A percentile compares a stretch with the other conserved stretches of the same genome.
Conservation (phyloP, 768 basidiomycete species). For the Macrolepiota albuminosa region DNA sequence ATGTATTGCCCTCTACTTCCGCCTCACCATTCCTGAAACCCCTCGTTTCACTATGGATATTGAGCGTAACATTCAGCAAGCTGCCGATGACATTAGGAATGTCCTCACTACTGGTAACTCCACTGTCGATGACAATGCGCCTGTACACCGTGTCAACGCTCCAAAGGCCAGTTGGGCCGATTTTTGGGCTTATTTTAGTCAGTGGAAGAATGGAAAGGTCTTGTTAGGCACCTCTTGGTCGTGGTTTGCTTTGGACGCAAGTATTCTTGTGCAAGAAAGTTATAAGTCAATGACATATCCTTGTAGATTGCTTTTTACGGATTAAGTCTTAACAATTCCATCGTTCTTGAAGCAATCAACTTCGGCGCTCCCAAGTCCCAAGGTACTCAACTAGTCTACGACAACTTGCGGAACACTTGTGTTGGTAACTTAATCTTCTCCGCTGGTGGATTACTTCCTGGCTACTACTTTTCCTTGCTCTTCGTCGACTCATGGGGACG, state of each 20-base stretch:
- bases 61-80: constrained; percentile 77
- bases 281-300: background rate
- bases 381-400: constrained; percentile 41
- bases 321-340: constrained; percentile 76
- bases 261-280: constrained; percentile 19
- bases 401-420: constrained; percentile 57
- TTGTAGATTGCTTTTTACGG: constrained; percentile 84
- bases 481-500: constrained; percentile 78
- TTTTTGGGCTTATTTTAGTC: constrained; percentile 62
- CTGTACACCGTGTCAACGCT: constrained; percentile 55
- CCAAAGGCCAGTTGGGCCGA: constrained; percentile 68
- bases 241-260: constrained; percentile 87
- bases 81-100: constrained; percentile 64
- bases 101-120: constrained; percentile 52
- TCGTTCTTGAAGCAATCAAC: constrained; percentile 70
- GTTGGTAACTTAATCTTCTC: constrained; percentile 77
- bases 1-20: constrained; percentile 84
- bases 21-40: constrained; percentile 88
- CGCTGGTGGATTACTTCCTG: constrained; percentile 76
- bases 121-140: constrained; percentile 50
- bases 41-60: constrained; percentile 92
- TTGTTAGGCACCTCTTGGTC: constrained; percentile 78
- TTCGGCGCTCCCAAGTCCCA: constrained; percentile 46
- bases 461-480: constrained; percentile 61
- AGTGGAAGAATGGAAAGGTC: constrained; percentile 77